A percentile compares a stretch with the other conserved stretches of the same genome.
Evolutionary conservation across 192 early-diverging fungal genomes (phyloP).

Genomic region (Coemansia sp.): DNA sequence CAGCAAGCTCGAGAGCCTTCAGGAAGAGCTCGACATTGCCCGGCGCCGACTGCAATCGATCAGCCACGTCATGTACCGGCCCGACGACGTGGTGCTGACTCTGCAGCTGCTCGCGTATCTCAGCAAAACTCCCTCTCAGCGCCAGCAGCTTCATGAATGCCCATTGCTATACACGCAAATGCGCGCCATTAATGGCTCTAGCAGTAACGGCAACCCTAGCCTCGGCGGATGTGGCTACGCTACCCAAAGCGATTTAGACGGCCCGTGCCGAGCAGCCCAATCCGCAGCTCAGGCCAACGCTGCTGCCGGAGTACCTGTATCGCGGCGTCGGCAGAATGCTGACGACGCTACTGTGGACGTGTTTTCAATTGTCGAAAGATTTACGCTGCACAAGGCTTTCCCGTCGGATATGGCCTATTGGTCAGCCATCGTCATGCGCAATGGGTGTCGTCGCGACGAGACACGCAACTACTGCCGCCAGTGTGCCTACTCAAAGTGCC

Average conservation of each 20-base stretch:
- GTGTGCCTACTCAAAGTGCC: conserved; percentile 77
- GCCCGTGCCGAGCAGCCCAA: conserved; percentile 34
- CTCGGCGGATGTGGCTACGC: conserved; percentile 18
- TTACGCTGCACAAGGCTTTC: conserved; percentile 61
- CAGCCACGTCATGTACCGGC: conserved; percentile 65
- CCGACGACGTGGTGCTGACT: conserved; percentile 78
- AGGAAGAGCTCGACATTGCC: conserved; percentile 35
- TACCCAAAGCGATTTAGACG: conserved; percentile 20
- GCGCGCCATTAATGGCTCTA: not conserved
- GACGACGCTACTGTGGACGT: conserved; percentile 56
- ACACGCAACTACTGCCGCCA: conserved; percentile 66
- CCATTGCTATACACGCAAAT: conserved; percentile 39
- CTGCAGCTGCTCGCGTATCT: conserved; percentile 86
- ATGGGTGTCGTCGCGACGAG: conserved; percentile 77
- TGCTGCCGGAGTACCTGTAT: conserved; percentile 25
- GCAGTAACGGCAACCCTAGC: conserved; percentile 6
- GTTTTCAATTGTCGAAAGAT: conserved; percentile 77
- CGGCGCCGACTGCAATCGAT: conserved; percentile 38
- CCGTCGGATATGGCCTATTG: conserved; percentile 67
- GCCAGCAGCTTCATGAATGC: conserved; percentile 54
- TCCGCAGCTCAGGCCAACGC: conserved; percentile 27
- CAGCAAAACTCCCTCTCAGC: conserved; percentile 82
- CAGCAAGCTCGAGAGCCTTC: conserved; percentile 48
- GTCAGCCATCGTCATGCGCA: conserved; percentile 77
- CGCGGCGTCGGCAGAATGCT: conserved; percentile 20